Evolutionary conservation across 1,284 basidiomycete genomes (phyloP).

Genomic region (Boletellus deceptivus): DNA sequence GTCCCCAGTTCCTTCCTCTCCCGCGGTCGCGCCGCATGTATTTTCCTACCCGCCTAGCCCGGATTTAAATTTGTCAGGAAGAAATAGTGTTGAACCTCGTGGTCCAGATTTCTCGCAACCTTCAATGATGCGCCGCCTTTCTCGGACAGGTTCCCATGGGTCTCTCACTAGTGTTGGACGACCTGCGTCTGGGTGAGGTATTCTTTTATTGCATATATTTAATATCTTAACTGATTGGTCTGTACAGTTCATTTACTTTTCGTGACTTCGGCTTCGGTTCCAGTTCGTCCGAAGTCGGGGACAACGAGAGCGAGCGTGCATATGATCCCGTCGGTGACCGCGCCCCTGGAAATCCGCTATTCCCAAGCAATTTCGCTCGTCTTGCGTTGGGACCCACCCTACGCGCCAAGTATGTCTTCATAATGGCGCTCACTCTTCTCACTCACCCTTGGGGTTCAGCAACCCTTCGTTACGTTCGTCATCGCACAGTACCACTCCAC

Average conservation of each 20-base stretch:
- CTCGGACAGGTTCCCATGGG: conserved; percentile 29
- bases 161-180: conserved; percentile 22
- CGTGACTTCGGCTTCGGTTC: conserved; percentile 13
- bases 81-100: conserved; percentile 27
- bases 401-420: conserved; percentile 45
- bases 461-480: conserved; percentile 26
- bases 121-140: conserved; percentile 25
- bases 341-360: conserved; percentile 60
- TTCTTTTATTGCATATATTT: neutral
- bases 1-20: conserved; percentile 28
- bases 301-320: conserved; percentile 27
- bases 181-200: conserved; percentile 22
- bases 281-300: conserved; percentile 26
- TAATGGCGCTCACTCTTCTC: neutral
- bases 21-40: conserved; percentile 20
- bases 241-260: conserved; percentile 14
- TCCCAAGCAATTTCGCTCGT: conserved; percentile 64
- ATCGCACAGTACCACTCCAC: conserved; percentile 11
- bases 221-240: conserved; percentile 1
- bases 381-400: conserved; percentile 58
- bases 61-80: conserved; percentile 12
- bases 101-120: conserved; percentile 16
- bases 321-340: conserved; percentile 51
- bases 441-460: conserved; percentile 13
- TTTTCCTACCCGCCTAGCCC: conserved; percentile 30